Evolutionary conservation across 176 grass and related monocot species (phyloP).

Genomic region (Phoenix dactylifera): DNA sequence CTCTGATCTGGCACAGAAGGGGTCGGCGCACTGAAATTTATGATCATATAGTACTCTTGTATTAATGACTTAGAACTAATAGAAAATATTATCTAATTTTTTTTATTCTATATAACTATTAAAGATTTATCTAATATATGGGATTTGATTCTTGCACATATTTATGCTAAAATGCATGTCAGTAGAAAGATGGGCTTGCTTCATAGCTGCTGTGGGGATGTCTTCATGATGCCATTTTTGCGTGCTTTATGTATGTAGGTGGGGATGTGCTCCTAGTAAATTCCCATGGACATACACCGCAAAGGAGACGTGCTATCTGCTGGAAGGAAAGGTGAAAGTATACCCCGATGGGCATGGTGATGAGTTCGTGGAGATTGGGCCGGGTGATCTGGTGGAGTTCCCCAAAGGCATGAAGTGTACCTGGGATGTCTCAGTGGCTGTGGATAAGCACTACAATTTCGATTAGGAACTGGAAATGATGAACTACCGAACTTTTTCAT

Average conservation of each 20-base stretch:
- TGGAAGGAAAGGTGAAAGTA: conserved; percentile 96
- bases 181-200: too few relatives aligned
- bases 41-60: too few relatives aligned
- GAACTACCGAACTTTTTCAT: too few relatives aligned
- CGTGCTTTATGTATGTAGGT: conserved; percentile 24
- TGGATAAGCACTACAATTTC: conserved; percentile 93
- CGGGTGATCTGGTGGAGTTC: conserved; percentile 89
- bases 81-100: too few relatives aligned
- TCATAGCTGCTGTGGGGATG: too few relatives aligned
- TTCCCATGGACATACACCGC: conserved; percentile 85
- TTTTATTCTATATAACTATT: too few relatives aligned
- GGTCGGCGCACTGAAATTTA: too few relatives aligned
- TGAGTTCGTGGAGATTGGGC: conserved; percentile 76
- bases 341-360: conserved; percentile 76
- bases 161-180: too few relatives aligned
- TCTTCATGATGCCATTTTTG: not conserved
- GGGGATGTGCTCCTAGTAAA: conserved; percentile 79
- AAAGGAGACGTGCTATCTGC: conserved; percentile 94
- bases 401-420: conserved; percentile 93
- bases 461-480: conserved; percentile 24
- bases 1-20: too few relatives aligned
- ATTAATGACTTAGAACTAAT: too few relatives aligned
- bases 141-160: too few relatives aligned
- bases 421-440: conserved; percentile 81
- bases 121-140: too few relatives aligned